Conservation (phyloP, 331 rosid genomes). For the Dryas integrifolia region DNA sequence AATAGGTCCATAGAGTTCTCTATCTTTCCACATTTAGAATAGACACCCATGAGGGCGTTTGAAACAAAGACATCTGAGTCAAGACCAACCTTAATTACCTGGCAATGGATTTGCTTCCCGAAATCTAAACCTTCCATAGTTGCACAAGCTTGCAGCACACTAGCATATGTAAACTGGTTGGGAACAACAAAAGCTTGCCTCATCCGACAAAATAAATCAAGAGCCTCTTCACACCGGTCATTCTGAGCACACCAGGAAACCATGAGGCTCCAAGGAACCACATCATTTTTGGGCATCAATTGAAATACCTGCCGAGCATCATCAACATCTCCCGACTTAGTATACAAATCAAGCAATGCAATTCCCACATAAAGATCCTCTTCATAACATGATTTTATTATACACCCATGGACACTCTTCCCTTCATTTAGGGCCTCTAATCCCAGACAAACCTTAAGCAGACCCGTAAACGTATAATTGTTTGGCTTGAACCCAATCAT, state of each 20-base stretch:
- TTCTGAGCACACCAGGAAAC: conserved; percentile 47
- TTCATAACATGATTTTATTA: conserved; percentile 38
- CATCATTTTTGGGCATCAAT: conserved; percentile 44
- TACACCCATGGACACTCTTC: conserved; percentile 38
- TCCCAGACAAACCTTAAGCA: conserved; percentile 49
- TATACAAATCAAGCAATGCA: conserved; percentile 50
- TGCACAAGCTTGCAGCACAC: conserved; percentile 54
- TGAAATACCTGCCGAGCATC: conserved; percentile 40
- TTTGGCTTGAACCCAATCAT: conserved; percentile 45
- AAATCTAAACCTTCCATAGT: conserved; percentile 29
- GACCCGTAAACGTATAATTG: conserved; percentile 43
- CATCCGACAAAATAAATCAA: conserved; percentile 43
- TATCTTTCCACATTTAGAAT: conserved; percentile 47
- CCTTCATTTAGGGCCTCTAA: conserved; percentile 33
- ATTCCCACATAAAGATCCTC: conserved; percentile 44
- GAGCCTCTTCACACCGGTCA: conserved; percentile 43
- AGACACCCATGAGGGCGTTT: conserved; percentile 53
- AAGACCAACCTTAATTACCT: conserved; percentile 40
- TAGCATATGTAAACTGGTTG: conserved; percentile 45
- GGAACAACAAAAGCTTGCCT: conserved; percentile 44
- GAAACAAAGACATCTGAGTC: conserved; percentile 40
- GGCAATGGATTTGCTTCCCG: conserved; percentile 43
- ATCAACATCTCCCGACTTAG: conserved; percentile 28
- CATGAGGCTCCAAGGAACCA: conserved; percentile 59
- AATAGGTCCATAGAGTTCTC: conserved; percentile 41